Percentiles rank a stretch among this genome's conserved stretches.
Evolutionary conservation across 1,284 basidiomycete species (phyloP).

Genomic region (Inonotus hispidus): DNA sequence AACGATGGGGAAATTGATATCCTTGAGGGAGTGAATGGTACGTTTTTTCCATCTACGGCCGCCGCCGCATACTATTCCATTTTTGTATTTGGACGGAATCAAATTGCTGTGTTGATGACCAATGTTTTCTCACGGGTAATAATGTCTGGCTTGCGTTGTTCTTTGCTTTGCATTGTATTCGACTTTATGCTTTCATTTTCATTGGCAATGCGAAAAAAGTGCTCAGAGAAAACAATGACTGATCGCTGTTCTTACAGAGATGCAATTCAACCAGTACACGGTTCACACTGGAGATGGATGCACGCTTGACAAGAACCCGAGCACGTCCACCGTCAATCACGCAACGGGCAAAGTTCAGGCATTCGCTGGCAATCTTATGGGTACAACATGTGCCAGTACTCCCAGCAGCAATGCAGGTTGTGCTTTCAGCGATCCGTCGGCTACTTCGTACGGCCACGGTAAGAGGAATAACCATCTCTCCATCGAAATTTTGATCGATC

Average conservation of each 20-base stretch:
- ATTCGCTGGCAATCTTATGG: conserved; percentile 32
- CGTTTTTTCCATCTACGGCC: conserved; percentile 17
- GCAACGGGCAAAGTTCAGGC: conserved; percentile 13
- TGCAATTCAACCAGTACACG: conserved; percentile 60
- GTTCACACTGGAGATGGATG: conserved; percentile 63
- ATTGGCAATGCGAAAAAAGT: neutral
- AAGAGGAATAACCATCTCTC: neutral
- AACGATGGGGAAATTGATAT: conserved; percentile 69
- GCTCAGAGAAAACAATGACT: neutral
- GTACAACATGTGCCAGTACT: conserved; percentile 44
- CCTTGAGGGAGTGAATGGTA: conserved; percentile 60
- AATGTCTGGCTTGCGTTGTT: no score
- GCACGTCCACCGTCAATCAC: conserved; percentile 23
- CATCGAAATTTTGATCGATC: neutral
- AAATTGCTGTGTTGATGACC: neutral
- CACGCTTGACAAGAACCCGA: conserved; percentile 35
- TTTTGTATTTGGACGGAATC: neutral
- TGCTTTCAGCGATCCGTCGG: conserved; percentile 48
- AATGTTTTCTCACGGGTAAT: neutral
- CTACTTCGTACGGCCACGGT: conserved; percentile 56
- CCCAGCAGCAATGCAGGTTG: conserved; percentile 59
- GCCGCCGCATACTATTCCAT: neutral
- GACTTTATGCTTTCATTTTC: neutral
- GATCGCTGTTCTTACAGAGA: conserved; percentile 11
- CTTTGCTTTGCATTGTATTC: no score